A percentile compares a stretch with the other conserved stretches of the same genome.
phyloP scores from a whole-genome alignment of 345 rosid genomes.

The Acer negundo region DNA sequence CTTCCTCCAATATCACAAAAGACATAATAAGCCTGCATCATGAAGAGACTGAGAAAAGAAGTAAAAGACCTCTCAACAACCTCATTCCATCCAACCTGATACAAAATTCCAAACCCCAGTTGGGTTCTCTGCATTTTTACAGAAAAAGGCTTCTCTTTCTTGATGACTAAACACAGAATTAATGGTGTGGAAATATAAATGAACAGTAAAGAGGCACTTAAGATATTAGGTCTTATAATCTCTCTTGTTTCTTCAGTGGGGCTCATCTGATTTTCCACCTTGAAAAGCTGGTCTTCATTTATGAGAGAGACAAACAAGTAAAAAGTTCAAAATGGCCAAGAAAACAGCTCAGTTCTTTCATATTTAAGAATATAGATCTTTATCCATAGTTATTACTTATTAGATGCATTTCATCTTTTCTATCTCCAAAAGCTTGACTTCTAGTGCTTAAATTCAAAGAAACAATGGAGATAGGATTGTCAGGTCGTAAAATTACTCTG shows the following conservation, averaged over 20 bases:
- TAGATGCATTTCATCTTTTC: constrained; percentile 28
- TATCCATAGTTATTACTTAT: constrained; percentile 28
- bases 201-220: constrained; percentile 37
- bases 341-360: constrained; percentile 18
- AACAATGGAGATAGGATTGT: constrained; percentile 46
- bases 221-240: constrained; percentile 36
- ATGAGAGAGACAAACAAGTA: constrained; percentile 35
- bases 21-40: constrained; percentile 23
- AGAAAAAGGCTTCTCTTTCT: constrained; percentile 39
- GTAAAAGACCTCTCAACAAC: constrained; percentile 23
- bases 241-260: constrained; percentile 43
- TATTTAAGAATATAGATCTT: constrained; percentile 9
- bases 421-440: constrained; percentile 53
- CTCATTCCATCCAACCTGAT: constrained; percentile 19
- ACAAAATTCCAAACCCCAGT: constrained; percentile 37
- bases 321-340: constrained; percentile 12
- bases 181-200: constrained; percentile 35
- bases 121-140: constrained; percentile 23
- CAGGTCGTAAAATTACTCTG: constrained; percentile 44
- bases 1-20: constrained; percentile 10
- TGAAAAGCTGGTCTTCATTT: constrained; percentile 47
- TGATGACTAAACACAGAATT: constrained; percentile 37
- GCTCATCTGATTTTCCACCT: constrained; percentile 38
- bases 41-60: constrained; percentile 16
- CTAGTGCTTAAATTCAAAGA: constrained; percentile 46